Evolutionary conservation across 352 stramenopile genomes (phyloP).

Genomic region (Phytophthora fragariae): DNA sequence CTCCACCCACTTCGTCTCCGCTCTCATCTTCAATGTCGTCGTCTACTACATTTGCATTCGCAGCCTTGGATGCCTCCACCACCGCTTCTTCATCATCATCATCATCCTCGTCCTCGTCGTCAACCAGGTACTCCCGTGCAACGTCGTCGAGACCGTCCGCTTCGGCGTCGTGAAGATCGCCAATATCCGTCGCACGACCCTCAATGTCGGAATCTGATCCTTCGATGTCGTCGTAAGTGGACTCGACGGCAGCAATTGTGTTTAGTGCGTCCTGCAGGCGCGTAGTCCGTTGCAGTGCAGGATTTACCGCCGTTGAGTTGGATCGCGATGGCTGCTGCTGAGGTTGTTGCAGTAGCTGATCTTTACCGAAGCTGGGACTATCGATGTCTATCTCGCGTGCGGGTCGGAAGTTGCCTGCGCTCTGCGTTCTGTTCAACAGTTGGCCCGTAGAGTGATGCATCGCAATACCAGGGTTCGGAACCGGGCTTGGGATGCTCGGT

Average conservation of each 20-base stretch:
- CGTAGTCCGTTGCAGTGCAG: constrained; percentile 35
- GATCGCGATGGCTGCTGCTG: constrained; percentile 36
- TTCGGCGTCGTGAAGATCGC: constrained; percentile 58
- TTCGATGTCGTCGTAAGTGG: constrained; percentile 61
- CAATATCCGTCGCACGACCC: constrained; percentile 52
- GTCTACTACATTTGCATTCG: constrained; percentile 14
- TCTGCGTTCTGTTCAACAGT: constrained; percentile 44
- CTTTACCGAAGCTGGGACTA: constrained; percentile 35
- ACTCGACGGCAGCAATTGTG: constrained; percentile 57
- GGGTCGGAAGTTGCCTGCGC: constrained; percentile 49
- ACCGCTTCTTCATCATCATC: constrained; percentile 44
- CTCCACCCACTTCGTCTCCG: constrained; percentile 72
- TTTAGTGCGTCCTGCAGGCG: constrained; percentile 56
- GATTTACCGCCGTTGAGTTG: constrained; percentile 30
- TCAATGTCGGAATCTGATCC: constrained; percentile 53
- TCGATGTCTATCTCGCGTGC: constrained; percentile 55
- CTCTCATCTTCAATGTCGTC: constrained; percentile 40
- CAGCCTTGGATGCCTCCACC: constrained; percentile 36
- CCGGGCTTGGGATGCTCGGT: constrained; percentile 13
- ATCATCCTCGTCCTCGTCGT: constrained; percentile 62
- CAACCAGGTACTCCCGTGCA: constrained; percentile 44
- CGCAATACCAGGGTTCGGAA: constrained; percentile 31
- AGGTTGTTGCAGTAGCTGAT: constrained; percentile 12
- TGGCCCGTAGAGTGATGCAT: constrained; percentile 59
- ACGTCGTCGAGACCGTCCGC: constrained; percentile 40